phyloP scores from a whole-genome alignment of 768 basidiomycete genomes.

The Termitomyces heimii region DNA sequence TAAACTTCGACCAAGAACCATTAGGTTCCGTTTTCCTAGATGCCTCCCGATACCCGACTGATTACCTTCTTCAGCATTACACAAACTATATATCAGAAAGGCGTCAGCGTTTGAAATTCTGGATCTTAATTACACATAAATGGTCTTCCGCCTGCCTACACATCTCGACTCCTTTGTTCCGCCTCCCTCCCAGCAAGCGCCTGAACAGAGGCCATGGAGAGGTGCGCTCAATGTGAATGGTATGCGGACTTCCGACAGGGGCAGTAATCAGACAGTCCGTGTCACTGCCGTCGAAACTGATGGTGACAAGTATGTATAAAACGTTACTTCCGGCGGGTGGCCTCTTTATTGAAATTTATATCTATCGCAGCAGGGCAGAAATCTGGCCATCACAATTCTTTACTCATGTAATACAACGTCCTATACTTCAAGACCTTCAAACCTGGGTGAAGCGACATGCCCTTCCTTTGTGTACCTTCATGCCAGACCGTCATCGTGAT shows the following conservation, averaged over 20 bases:
- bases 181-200: conserved; percentile 41
- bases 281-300: conserved; percentile 67
- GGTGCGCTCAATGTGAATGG: conserved; percentile 48
- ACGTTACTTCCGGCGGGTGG: conserved; percentile 1
- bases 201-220: conserved; percentile 47
- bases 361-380: conserved; percentile 38
- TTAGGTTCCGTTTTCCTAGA: conserved; percentile 11
- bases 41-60: conserved; percentile 14
- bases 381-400: conserved; percentile 50
- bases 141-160: conserved; percentile 61
- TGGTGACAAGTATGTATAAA: conserved; percentile 55
- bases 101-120: conserved; percentile 20
- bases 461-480: conserved; percentile 54
- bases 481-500: conserved; percentile 54
- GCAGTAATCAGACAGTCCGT: conserved; percentile 43
- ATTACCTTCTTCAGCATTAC: conserved; percentile 15
- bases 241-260: conserved; percentile 39
- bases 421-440: conserved; percentile 40
- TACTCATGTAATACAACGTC: conserved; percentile 33
- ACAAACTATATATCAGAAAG: conserved; percentile 32
- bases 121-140: conserved; percentile 28
- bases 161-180: conserved; percentile 55
- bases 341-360: conserved; percentile 20
- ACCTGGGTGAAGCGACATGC: conserved; percentile 43
- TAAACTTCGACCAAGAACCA: conserved; percentile 9